Evolutionary conservation across 306 rosid species (phyloP).

Genomic region (Astragalus membranaceus): DNA sequence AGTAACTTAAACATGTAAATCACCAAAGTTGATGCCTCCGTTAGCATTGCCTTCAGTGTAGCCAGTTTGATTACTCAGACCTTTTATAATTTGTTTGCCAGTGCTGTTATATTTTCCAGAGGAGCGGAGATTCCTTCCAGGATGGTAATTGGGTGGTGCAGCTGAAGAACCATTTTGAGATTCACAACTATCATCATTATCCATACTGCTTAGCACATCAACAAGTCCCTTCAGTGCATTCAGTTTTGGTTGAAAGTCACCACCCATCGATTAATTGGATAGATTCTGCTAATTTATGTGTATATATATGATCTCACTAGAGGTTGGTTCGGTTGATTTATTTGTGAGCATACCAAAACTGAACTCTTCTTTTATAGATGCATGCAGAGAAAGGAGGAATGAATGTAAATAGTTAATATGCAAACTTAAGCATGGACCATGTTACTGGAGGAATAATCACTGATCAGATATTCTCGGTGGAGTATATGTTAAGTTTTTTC

Average conservation of each 20-base stretch:
- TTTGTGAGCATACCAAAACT: neutral
- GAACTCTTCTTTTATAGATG: slow-evolving; percentile 5
- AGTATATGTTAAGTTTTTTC: neutral
- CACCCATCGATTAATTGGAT: neutral
- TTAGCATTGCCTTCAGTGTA: slow-evolving; percentile 23
- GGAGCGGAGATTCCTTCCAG: slow-evolving; percentile 3
- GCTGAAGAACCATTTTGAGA: neutral
- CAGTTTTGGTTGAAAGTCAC: slow-evolving; percentile 23
- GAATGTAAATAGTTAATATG: neutral
- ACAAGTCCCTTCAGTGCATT: slow-evolving; percentile 29
- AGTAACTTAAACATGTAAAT: neutral
- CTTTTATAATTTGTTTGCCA: slow-evolving; percentile 24
- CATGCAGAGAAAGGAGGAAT: neutral
- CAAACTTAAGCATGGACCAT: neutral
- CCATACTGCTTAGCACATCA: slow-evolving; percentile 26
- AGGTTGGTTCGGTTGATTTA: neutral
- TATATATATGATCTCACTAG: neutral
- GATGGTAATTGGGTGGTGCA: neutral
- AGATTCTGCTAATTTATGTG: neutral
- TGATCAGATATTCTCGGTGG: slow-evolving; percentile 9
- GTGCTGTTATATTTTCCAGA: slow-evolving; percentile 18
- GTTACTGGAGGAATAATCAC: neutral
- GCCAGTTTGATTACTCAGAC: slow-evolving; percentile 32
- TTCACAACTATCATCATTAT: neutral
- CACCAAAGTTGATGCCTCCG: slow-evolving; percentile 33